Conservation (phyloP, 352 stramenopile genomes). For the Phytophthora pseudosyringae region DNA sequence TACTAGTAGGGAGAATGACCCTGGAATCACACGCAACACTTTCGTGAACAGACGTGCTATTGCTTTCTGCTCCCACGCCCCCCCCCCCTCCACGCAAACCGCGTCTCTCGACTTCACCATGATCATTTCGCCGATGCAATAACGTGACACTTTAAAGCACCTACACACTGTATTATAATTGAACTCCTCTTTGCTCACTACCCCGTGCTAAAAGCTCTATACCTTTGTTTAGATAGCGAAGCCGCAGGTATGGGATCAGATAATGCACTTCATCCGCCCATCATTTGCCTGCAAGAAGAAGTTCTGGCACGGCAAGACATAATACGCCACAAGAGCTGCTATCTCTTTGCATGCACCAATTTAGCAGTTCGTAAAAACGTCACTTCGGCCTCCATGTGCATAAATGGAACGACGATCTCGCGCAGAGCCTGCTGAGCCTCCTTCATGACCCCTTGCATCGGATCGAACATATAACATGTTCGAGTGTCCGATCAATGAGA, state of each 20-base stretch:
- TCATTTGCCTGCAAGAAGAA: neutral
- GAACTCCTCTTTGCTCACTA: no score
- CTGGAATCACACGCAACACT: no score
- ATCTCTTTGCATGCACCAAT: conserved; percentile 1
- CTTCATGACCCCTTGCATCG: neutral
- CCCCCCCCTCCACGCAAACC: no score
- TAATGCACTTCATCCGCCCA: neutral
- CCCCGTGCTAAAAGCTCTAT: no score
- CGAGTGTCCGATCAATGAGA: neutral
- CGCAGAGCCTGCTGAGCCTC: neutral
- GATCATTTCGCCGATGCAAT: no score
- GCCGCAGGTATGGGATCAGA: neutral
- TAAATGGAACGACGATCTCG: neutral
- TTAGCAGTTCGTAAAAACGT: neutral
- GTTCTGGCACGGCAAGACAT: neutral
- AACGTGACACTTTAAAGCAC: no score
- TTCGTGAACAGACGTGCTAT: no score
- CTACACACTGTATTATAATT: no score
- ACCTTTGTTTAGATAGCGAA: no score
- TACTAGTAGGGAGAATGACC: no score
- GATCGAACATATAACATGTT: neutral
- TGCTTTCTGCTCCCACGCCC: no score
- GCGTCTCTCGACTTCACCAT: no score
- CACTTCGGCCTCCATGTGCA: neutral
- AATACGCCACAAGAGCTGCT: neutral